phyloP scores from a whole-genome alignment of 306 rosid species.

The Urtica urens region DNA sequence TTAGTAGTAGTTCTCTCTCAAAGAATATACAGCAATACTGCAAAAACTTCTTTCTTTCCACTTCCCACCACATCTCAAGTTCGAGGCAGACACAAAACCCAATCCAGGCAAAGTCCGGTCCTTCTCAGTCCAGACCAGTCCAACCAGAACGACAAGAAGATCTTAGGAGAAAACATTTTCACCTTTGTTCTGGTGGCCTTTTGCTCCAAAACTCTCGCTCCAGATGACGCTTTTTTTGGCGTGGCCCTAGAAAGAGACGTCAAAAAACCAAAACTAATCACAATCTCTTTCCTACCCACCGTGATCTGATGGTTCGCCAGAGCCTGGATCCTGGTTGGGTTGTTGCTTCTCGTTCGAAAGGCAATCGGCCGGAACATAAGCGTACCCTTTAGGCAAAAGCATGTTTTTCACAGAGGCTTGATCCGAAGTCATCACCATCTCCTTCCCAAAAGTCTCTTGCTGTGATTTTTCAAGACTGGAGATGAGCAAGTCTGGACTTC shows the following conservation, averaged over 20 bases:
- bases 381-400: slow-evolving; percentile 83
- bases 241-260: slow-evolving; percentile 21
- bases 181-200: not conserved
- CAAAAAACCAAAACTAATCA: slow-evolving; percentile 13
- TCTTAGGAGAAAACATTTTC: not conserved
- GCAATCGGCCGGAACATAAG: slow-evolving; percentile 93
- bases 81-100: too few relatives aligned
- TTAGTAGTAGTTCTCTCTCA: slow-evolving; percentile 41
- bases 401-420: slow-evolving; percentile 92
- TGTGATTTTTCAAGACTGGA: slow-evolving; percentile 26
- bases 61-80: too few relatives aligned
- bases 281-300: slow-evolving; percentile 38
- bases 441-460: slow-evolving; percentile 81
- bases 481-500: slow-evolving; percentile 13
- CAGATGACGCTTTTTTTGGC: slow-evolving; percentile 14
- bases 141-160: not conserved
- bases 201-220: slow-evolving; percentile 16
- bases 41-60: slow-evolving; percentile 44
- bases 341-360: slow-evolving; percentile 77
- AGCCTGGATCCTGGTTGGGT: slow-evolving; percentile 41
- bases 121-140: too few relatives aligned
- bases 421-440: slow-evolving; percentile 93
- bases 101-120: too few relatives aligned
- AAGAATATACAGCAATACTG: slow-evolving; percentile 53
- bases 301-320: slow-evolving; percentile 38